Evolutionary conservation across 345 rosid species (phyloP), one percentile per base, ranked within the genome.

Genomic region (Capsella bursapastoris): DNA sequence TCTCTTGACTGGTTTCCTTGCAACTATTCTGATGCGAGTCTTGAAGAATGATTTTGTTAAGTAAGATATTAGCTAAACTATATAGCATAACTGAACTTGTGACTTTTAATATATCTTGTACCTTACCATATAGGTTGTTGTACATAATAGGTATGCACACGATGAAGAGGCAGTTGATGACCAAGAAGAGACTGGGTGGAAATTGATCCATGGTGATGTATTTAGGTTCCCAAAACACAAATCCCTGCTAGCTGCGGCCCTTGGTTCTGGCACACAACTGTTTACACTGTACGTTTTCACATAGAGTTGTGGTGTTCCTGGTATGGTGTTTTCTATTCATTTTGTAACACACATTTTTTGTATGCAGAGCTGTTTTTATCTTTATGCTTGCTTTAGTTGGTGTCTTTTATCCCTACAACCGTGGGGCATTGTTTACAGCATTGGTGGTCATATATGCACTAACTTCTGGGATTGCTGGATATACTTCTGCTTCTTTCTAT

Each of bases 401-500:
- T 29, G 87, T 86, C 6, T 86, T 86, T 41, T 86, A 86, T 80
- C 89, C 89, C 3, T 86, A 86, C 68, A 86, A 84, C 68, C 84
- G 89, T 5, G 89, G 89, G 51, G 80, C 86, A 51, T 71, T 86
- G 29, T 84, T 86, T 49, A 84, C 87, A 11, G 89, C 89, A 13
- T 71, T 86, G 77, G 89, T 86, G 31, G 87, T 86, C 66, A 82
- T 86, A 44, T 86, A 86, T 79, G 89, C 89, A 12, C 89, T 86
- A 4, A 86, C 87, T 44, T 84, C 89, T 13, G 87, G 87, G 25
- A 82, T 86, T 72, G 86, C 87, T 0, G 89, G 89, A 45, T 86
- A 84, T 61, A 82, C 84, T 45, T 77, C 89, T 25, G 63, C 89
- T 40, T 82, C 87, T 70, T 84, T 80, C 75, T 86, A 82, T 64